Evolutionary conservation across 2,329 filamentous ascomycete genomes (phyloP), one percentile per base, ranked within the genome.

Genomic region (Exophiala viscosa): DNA sequence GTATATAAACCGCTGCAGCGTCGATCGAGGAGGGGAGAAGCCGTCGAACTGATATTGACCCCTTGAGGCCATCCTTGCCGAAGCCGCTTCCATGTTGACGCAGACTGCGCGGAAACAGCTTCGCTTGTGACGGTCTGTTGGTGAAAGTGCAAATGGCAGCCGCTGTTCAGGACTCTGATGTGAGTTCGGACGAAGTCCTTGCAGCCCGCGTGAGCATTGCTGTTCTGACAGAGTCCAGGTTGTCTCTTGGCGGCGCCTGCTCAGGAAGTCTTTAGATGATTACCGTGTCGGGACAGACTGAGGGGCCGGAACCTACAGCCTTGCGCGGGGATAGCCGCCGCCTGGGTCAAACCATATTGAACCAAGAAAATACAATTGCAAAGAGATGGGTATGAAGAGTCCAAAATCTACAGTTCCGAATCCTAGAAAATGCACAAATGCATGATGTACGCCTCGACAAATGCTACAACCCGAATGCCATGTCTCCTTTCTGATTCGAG

Each of bases 31-130:
- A 58, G 88, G 84, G 69, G 87, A 84, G 74, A 87, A 86, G 69
- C 86, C 86, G 73, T 85, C 84, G 81, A 93, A 97, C 72, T 91
- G 90, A 78, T 96, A 97, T 72, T 91, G 90, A 78, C 96, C 92
- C 75, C 92, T 85, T 66, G 91, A 87, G 67, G 92, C 93, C 79
- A 95, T 95, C 69, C 93, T 87, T 73, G 91, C 91, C 69, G 91
- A 95, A 69, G 91, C 86, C 69, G 93, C 92, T 82, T 97, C 92
- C 92, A 97, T 61, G 13, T 28, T 28, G 23, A 28, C 5, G 23
- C 23, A 28, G 23, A 7, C 5, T 28, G 23, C 23, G 23, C 8
- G 23, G 23, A 28, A 28, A 7, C 23, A 28, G 23, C 23, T 28
- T 28, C 23, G n/a, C 23, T 5, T 28, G 23, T 28, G 5, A 28